A percentile compares a stretch with the other conserved stretches of the same genome.
Evolutionary conservation across 768 basidiomycete species (phyloP).

Genomic region (Pleurotus djamor): DNA sequence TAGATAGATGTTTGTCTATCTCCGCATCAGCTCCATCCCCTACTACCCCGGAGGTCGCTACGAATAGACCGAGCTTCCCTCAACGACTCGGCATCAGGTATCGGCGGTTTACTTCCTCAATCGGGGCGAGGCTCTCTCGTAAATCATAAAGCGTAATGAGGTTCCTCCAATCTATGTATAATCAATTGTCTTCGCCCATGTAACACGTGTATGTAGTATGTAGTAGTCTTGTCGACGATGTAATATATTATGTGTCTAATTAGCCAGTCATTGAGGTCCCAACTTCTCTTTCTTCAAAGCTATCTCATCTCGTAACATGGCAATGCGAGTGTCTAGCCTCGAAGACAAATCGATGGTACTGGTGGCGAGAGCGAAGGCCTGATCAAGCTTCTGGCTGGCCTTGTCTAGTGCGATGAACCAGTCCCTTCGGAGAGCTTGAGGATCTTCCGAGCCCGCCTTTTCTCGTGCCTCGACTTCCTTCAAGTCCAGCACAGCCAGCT

Average conservation of each 20-base stretch:
- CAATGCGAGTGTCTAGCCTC: conserved; percentile 66
- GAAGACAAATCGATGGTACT: conserved; percentile 62
- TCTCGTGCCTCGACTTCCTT: conserved; percentile 45
- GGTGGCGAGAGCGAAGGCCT: conserved; percentile 46
- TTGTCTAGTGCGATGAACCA: conserved; percentile 50
- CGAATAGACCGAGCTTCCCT: neutral
- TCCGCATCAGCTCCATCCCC: neutral
- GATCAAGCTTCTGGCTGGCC: conserved; percentile 50
- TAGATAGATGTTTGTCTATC: neutral
- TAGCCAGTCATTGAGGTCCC: conserved; percentile 13
- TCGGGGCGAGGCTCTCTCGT: neutral
- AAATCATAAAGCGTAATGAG: neutral
- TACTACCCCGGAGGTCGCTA: too few species aligned
- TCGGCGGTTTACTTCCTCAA: neutral
- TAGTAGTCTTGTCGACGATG: neutral
- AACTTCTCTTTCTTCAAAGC: conserved; percentile 53
- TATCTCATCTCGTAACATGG: conserved; percentile 73
- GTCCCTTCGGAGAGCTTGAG: conserved; percentile 16
- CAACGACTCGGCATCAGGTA: neutral
- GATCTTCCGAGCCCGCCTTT: conserved; percentile 26
- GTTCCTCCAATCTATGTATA: too few species aligned
- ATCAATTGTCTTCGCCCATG: neutral
- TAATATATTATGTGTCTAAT: neutral
- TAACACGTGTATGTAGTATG: neutral
- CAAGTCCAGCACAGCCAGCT: conserved; percentile 69